These are phyloP conservation scores for Morella rubra DNA, from an alignment of 306 rosid genomes.

Conservation along the genomic window DNA sequence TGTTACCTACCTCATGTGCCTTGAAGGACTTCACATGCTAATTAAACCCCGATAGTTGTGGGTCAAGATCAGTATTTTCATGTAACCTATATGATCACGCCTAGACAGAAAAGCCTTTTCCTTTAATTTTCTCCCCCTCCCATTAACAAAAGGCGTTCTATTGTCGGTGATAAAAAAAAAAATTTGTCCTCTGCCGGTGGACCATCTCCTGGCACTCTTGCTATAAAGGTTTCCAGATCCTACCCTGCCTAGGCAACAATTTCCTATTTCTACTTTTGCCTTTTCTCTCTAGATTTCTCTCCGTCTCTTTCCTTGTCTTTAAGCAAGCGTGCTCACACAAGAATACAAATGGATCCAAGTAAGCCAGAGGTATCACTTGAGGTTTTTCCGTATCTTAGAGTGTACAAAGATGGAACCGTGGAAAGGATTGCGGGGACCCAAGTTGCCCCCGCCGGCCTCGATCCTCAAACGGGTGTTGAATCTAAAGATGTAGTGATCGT, in stretches of 20 bases:
- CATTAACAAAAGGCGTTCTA: background rate
- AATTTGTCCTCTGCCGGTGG: background rate
- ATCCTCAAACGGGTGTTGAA: conserved; percentile 54
- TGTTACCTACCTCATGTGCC: too few relatives aligned
- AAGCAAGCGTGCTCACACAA: background rate
- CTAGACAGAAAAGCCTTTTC: background rate
- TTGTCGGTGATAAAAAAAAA: background rate
- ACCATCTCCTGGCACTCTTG: background rate
- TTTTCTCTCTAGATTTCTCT: background rate
- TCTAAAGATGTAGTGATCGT: conserved; percentile 65
- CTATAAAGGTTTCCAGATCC: background rate
- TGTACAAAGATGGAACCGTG: conserved; percentile 54
- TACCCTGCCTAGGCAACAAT: background rate
- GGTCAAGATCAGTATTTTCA: too few relatives aligned
- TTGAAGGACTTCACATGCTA: too few relatives aligned
- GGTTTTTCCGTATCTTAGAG: conserved; percentile 67
- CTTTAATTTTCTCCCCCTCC: background rate
- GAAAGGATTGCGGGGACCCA: conserved; percentile 63
- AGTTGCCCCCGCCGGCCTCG: conserved; percentile 49
- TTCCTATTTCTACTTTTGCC: background rate
- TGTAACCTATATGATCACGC: too few relatives aligned
- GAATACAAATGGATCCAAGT: conserved; percentile 37
- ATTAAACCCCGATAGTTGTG: too few relatives aligned
- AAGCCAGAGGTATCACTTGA: conserved; percentile 40
- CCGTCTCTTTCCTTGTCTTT: background rate